Evolutionary conservation across 2,329 filamentous ascomycete genomes (phyloP).

Genomic region (Diaporthe sp.): DNA sequence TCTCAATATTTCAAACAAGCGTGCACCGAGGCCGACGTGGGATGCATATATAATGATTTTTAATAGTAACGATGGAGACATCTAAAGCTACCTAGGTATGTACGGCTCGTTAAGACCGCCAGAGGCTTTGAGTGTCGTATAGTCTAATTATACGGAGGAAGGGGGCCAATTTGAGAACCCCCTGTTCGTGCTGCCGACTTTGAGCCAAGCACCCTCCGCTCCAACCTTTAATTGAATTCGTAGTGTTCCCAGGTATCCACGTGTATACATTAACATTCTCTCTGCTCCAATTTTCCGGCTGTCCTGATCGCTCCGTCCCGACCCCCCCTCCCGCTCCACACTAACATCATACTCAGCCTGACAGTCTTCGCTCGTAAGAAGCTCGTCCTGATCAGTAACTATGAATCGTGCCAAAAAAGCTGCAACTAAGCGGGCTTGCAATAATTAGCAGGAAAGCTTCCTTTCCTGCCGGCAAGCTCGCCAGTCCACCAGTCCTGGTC

Average conservation of each 20-base stretch:
- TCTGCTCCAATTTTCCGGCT: not conserved
- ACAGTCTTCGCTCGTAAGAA: not conserved
- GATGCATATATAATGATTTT: not conserved
- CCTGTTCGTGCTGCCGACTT: not conserved
- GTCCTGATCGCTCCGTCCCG: not conserved
- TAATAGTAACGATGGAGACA: slow-evolving; percentile 17
- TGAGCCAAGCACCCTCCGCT: not conserved
- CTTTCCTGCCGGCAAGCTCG: slow-evolving; percentile 76
- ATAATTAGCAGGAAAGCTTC: slow-evolving; percentile 89
- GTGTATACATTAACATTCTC: slow-evolving; percentile 12
- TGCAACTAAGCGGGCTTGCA: slow-evolving; percentile 61
- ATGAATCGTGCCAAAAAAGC: not conserved
- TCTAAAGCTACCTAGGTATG: not conserved
- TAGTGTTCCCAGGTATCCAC: slow-evolving; percentile 15
- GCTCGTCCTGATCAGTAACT: not conserved
- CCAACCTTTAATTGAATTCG: too few species aligned
- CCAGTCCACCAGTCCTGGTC: slow-evolving; percentile 93
- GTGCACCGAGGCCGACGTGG: not conserved
- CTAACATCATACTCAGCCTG: not conserved
- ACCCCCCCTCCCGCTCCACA: not conserved
- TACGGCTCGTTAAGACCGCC: not conserved
- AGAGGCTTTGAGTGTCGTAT: slow-evolving; percentile 7
- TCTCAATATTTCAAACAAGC: not conserved
- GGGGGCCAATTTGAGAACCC: not conserved
- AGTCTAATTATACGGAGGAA: slow-evolving; percentile 11